Evolutionary conservation across 352 stramenopile species (phyloP).

Genomic region (Pythium dissimile): DNA sequence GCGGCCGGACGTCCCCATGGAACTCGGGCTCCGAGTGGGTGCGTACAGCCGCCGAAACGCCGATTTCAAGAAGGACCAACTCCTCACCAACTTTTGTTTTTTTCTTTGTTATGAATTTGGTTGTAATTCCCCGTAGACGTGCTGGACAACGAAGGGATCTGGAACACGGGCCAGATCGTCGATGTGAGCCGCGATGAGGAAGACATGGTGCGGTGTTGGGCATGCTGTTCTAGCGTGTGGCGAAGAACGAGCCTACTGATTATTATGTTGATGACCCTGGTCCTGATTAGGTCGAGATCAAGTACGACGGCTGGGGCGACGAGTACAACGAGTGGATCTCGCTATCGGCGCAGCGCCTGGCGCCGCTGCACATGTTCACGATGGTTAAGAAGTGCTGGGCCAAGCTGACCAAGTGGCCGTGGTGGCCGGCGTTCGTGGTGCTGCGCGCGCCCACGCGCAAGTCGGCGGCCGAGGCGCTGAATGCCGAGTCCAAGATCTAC

Average conservation of each 20-base stretch:
- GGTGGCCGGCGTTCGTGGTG: slow-evolving; percentile 81
- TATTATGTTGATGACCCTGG: not conserved
- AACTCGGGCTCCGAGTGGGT: slow-evolving; percentile 70
- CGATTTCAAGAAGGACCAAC: too few relatives aligned
- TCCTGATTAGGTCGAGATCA: slow-evolving; percentile 56
- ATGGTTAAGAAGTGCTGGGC: slow-evolving; percentile 86
- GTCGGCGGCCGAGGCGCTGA: slow-evolving; percentile 43
- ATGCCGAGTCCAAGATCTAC: slow-evolving; percentile 74
- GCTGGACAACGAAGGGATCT: slow-evolving; percentile 80
- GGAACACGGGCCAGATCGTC: slow-evolving; percentile 71
- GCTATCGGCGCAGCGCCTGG: slow-evolving; percentile 51
- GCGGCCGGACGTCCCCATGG: slow-evolving; percentile 44
- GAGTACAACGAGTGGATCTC: slow-evolving; percentile 80
- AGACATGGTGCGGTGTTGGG: slow-evolving; percentile 29
- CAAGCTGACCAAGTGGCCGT: slow-evolving; percentile 81
- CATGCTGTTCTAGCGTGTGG: not conserved
- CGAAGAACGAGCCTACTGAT: not conserved
- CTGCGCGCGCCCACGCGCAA: slow-evolving; percentile 61
- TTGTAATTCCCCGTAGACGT: slow-evolving; percentile 56
- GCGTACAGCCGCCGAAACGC: slow-evolving; percentile 10
- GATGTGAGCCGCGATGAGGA: slow-evolving; percentile 64
- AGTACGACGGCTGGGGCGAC: slow-evolving; percentile 81
- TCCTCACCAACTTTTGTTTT: too few relatives aligned
- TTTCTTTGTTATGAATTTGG: too few relatives aligned
- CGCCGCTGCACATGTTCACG: slow-evolving; percentile 76